Base-by-base conservation (phyloP, 1,284 basidiomycete species). In the Cryptococcus sp. region DNA sequence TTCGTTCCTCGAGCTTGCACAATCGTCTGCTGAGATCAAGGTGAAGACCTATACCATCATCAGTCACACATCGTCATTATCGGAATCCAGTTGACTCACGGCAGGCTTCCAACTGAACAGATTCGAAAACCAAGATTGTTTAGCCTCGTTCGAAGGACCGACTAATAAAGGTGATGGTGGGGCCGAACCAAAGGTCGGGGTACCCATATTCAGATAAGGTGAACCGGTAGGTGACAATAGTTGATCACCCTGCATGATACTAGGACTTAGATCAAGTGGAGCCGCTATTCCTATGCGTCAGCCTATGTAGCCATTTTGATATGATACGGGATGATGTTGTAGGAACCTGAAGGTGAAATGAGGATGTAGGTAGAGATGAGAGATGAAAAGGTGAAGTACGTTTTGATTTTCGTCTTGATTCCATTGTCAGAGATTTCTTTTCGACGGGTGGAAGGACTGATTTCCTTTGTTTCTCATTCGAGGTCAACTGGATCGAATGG, bases 71-170 rank as follows among this genome's bases (percentile, higher is more conserved):
- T 23, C 23, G 23, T 23, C 23, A 23, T 23, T 23, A 23, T 23
- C 33, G 15, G 34, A 53, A 23, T 41, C 10, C 10, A 34, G 10
- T 6, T 32, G 48, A 60, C 67, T 52, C 49, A 70, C 67, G 13
- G 66, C 64, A 4, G 67, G 66, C 50, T 68, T 67, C 66, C 66
- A 70, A 47, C 56, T 63, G 82, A 96, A 92, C 48, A 94, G 82
- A 58, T 85, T 87, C 32, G 84, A 83, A 59, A 96, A 84, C 92
- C 92, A 95, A 57, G 83, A 84, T 30, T 64, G 62, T 50, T 67
- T 68, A 35, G 55, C 81, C 81, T 52, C 86, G 83, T 71, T 85
- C 84, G 57, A 56, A 23, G 55, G 58, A 13, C 60, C 63, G n/a
- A 62, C 51, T 10, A 68, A 50, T 23, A 68, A 47, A 3, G 65